Base-by-base conservation (phyloP, 1,139 yeast genomes). In the Diutina catenulata region DNA sequence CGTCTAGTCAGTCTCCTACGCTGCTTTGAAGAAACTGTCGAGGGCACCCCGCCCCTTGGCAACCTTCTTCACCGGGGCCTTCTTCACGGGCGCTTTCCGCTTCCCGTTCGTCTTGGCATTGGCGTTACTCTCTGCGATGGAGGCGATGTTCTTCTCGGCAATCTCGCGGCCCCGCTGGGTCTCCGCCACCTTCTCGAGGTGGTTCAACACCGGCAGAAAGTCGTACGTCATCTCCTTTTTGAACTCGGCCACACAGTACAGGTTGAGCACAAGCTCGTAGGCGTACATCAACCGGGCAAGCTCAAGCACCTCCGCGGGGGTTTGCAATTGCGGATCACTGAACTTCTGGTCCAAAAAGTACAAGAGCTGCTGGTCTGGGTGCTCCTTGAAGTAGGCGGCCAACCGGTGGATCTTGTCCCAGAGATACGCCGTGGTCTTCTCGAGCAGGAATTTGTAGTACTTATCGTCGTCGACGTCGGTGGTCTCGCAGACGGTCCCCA, bases 21-120 rank as follows among this genome's bases (percentile, higher is more conserved):
- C 23, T 21, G 27, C 22, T 46, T 65, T 70, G 56, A 77, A 76
- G 46, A 77, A 76, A 37, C 74, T 69, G 49, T 77, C 84, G 25
- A 77, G 58, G 1, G 81, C 80, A 2, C 84, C 84, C 46, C 63
- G 70, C 1, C 75, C 76, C 10, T 60, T 64, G 1, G 73, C 72
- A 0, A 70, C 72, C 43, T 67, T 71, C 40, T 53, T 55, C 1
- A 44, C 48, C 16, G 45, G 42, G 28, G 51, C 52, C 41, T 51
- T 55, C 35, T 45, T 48, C 3, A 46, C 38, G 37, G 28, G 41
- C 57, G 56, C 39, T 51, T 47, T 40, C 38, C 50, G 51, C 10
- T 47, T 42, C 2, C 33, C 37, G 2, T 42, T 40, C 18, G 38
- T 35, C 15, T 20, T 37, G 11, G 31, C 28, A 8, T 49, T 43